A percentile compares a stretch with the other conserved stretches of the same genome.
phyloP scores from a whole-genome alignment of 2,329 filamentous ascomycete species.

The Bipolaris sorokiniana region DNA sequence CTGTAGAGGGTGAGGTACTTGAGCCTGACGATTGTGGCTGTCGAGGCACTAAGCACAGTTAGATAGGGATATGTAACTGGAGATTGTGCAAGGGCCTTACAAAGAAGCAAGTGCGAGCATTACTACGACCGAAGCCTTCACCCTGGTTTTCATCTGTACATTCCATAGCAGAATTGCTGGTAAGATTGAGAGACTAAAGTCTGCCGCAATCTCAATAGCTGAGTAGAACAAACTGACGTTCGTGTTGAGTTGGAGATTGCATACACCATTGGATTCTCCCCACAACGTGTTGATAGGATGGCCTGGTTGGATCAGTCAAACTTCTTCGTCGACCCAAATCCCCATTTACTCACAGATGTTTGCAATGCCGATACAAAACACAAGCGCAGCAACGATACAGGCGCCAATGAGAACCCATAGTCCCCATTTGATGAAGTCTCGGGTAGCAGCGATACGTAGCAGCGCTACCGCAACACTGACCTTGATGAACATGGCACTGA shows the following conservation, averaged over 20 bases:
- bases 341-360: constrained; percentile 23
- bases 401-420: constrained; percentile 22
- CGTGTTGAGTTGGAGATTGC: constrained; percentile 28
- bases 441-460: constrained; percentile 23
- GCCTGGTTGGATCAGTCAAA: constrained; percentile 12
- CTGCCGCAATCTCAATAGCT: constrained; percentile 28
- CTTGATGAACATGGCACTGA: constrained; percentile 28
- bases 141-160: constrained; percentile 42
- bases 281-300: constrained; percentile 29
- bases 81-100: constrained; percentile 32
- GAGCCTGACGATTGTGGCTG: constrained; percentile 50
- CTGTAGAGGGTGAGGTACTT: constrained; percentile 52
- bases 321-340: too few species aligned
- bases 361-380: constrained; percentile 28
- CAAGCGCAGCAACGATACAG: constrained; percentile 22
- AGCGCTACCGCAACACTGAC: constrained; percentile 30
- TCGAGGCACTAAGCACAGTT: constrained; percentile 40
- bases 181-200: constrained; percentile 28
- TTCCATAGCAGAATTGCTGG: constrained; percentile 31
- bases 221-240: constrained; percentile 31
- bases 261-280: constrained; percentile 28
- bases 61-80: background rate
- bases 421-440: constrained; percentile 16
- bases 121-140: constrained; percentile 50
- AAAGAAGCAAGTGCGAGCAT: constrained; percentile 52